Evolutionary conservation across 768 basidiomycete species (phyloP), one percentile per base, ranked within the genome.

Genomic region (Mycena alexandri): DNA sequence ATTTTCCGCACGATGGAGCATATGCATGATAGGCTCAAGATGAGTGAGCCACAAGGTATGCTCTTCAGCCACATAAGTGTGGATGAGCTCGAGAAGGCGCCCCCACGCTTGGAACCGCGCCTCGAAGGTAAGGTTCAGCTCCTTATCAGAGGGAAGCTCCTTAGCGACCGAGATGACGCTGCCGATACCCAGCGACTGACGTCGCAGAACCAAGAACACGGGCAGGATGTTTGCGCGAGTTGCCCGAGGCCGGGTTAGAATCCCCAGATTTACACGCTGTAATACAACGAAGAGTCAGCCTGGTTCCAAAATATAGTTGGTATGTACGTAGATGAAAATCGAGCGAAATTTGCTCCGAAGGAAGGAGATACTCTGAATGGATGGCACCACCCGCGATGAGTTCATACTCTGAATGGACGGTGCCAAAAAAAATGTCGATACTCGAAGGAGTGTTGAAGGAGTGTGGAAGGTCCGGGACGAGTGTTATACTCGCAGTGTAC

Each of bases 31-130:
- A 9, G 10, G 44, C 2, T 64, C 38, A 54, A 63, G 75, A 41
- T 77, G 74, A 0, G 12, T 22, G 0, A 52, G 38, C 76, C 73
- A 77, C 0, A 8, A 9, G 0, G 6, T 22, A 14, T 48, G 52
- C 5, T 73, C 70, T 3, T 71, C 36, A 0, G 70, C 72, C 8
- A 71, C 16, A 42, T 67, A 72, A 7, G 63, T 48, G 0, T 29
- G 4, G 6, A 75, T 71, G 1, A 75, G 61, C 12, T 51, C 14
- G 4, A 73, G 63, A 2, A 76, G 63, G 8, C 64, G 68, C 5
- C 33, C n/a, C 69, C 72, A 75, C 0, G 68, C 73, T 46, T 75
- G 72, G 14, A 67, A 66, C 75, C 74, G 75, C 22, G 74, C 66
- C 10, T 74, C 70, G 48, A 75, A 76, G 7, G 61, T 46, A 4